Conservation (phyloP, 371 early-diverging fungal genomes). For the Dentiscutata heterogama region DNA sequence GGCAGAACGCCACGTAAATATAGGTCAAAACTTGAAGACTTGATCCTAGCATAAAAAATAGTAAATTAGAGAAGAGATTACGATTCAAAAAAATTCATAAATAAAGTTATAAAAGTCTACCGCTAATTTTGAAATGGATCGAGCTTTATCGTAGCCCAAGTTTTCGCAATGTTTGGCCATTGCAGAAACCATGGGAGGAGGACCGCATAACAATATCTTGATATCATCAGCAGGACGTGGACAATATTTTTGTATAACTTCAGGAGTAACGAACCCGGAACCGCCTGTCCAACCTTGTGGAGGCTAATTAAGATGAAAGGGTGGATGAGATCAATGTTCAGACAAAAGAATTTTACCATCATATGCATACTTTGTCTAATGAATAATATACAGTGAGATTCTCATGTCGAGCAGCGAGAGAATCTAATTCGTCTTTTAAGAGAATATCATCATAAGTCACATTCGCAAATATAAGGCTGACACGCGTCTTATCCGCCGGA, state of each 20-base stretch:
- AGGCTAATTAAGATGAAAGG: slow-evolving; percentile 53
- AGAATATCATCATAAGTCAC: slow-evolving; percentile 91
- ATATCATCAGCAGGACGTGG: slow-evolving; percentile 82
- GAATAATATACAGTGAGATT: slow-evolving; percentile 88
- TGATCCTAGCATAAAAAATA: slow-evolving; percentile 12
- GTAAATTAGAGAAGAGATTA: neutral
- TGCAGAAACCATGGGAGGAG: slow-evolving; percentile 93
- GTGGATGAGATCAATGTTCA: slow-evolving; percentile 2
- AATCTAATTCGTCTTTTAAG: slow-evolving; percentile 85
- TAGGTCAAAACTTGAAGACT: slow-evolving; percentile 31
- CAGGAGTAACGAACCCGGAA: slow-evolving; percentile 86
- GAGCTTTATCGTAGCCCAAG: slow-evolving; percentile 81
- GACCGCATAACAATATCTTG: slow-evolving; percentile 96
- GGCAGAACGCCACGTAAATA: no score
- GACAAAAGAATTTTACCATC: neutral
- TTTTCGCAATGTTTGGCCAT: slow-evolving; percentile 78
- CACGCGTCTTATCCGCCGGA: slow-evolving; percentile 84
- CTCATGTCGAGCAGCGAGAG: slow-evolving; percentile 77
- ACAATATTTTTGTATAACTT: slow-evolving; percentile 79
- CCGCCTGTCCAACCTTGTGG: slow-evolving; percentile 89
- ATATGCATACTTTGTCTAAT: slow-evolving; percentile 72
- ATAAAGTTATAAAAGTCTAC: neutral
- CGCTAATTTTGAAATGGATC: slow-evolving; percentile 84
- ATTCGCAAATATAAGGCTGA: slow-evolving; percentile 93
- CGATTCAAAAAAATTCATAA: neutral